Conservation (phyloP, 2,329 filamentous ascomycete species). For the Aspergillus transmontanensis region DNA sequence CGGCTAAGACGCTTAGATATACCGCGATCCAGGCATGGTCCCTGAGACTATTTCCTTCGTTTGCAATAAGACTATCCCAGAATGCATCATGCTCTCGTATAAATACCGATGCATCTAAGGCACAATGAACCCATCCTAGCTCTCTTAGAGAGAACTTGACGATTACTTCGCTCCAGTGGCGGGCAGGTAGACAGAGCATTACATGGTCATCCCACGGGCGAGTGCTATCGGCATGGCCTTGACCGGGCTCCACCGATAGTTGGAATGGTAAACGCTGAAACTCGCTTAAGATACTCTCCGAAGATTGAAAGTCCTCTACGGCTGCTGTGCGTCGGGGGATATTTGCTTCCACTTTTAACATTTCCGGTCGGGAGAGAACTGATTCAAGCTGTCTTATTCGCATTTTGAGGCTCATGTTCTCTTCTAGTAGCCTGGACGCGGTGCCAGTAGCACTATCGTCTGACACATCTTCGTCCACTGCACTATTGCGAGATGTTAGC, state of each 20-base stretch:
- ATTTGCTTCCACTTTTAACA: conserved; percentile 1
- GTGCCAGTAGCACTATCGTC: not conserved
- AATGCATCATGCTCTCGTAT: not conserved
- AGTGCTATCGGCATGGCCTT: not conserved
- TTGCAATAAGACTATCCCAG: not conserved
- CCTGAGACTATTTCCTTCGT: not conserved
- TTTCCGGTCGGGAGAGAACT: conserved; percentile 3
- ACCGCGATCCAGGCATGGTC: not conserved
- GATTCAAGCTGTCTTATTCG: conserved; percentile 8
- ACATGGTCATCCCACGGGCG: not conserved
- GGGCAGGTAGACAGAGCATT: not conserved
- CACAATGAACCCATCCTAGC: not conserved
- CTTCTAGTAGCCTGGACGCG: not conserved
- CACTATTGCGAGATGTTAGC: not conserved
- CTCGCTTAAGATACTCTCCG: not conserved
- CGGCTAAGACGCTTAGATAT: not conserved
- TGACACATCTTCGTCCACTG: not conserved
- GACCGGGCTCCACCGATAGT: not conserved
- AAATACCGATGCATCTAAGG: not conserved
- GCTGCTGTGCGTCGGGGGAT: not conserved
- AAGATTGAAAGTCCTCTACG: not conserved
- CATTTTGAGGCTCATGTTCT: conserved; percentile 1
- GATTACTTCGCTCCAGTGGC: not conserved
- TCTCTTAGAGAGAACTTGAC: not conserved
- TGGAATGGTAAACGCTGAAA: not conserved